Conservation (phyloP, 768 basidiomycete species). For the Kwoniella sp. region DNA sequence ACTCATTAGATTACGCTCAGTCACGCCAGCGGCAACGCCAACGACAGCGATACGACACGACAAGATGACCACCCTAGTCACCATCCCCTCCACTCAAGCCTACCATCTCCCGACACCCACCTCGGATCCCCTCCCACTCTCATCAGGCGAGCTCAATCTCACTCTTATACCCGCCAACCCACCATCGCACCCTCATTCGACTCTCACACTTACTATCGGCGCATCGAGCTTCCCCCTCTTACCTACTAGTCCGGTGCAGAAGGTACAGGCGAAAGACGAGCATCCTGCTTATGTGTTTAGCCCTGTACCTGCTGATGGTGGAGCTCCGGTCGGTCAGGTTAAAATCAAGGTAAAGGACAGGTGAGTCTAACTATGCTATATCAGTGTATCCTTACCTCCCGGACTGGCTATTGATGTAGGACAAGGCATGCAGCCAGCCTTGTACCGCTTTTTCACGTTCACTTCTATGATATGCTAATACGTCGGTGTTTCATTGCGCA, state of each 20-base stretch:
- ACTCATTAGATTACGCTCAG: too few relatives aligned
- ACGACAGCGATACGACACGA: not conserved
- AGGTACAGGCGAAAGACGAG: conserved; percentile 43
- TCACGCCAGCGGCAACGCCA: too few relatives aligned
- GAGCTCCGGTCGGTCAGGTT: conserved; percentile 45
- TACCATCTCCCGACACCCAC: conserved; percentile 44
- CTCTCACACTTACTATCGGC: conserved; percentile 48
- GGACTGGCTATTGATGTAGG: too few relatives aligned
- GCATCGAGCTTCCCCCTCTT: conserved; percentile 45
- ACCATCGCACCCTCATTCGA: conserved; percentile 39
- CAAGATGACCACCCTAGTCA: conserved; percentile 46
- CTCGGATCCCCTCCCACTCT: conserved; percentile 38
- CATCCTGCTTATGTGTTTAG: conserved; percentile 49
- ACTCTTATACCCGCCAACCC: conserved; percentile 49
- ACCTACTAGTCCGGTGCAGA: conserved; percentile 40
- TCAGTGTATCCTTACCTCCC: too few relatives aligned
- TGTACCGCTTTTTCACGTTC: too few relatives aligned
- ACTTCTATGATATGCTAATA: too few relatives aligned
- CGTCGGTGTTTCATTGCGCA: conserved; percentile 11
- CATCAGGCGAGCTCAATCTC: conserved; percentile 45
- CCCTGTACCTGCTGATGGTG: conserved; percentile 44
- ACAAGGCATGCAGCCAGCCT: too few relatives aligned
- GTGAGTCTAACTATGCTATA: conserved; percentile 25
- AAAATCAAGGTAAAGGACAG: conserved; percentile 43
- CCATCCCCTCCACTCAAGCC: conserved; percentile 40